phyloP scores from a whole-genome alignment of 2,329 filamentous ascomycete genomes.

The Dryadomyces sulphureus region DNA sequence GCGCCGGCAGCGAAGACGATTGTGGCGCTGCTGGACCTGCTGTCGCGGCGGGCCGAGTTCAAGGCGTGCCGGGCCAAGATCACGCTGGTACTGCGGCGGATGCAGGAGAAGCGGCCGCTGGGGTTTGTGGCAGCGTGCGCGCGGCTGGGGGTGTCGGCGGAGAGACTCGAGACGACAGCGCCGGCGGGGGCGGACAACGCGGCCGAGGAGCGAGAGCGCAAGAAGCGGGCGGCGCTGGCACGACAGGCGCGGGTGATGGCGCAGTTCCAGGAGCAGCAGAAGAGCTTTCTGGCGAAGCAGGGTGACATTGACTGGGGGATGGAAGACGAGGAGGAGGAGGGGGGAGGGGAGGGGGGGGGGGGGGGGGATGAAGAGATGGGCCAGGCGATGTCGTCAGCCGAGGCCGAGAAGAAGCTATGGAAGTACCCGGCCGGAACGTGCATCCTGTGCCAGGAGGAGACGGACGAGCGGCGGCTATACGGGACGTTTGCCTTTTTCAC shows the following conservation, averaged over 20 bases:
- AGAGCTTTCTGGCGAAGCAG: slow-evolving; percentile 83
- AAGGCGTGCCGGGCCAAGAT: slow-evolving; percentile 77
- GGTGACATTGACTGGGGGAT: slow-evolving; percentile 81
- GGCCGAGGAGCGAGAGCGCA: slow-evolving; percentile 56
- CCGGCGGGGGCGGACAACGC: slow-evolving; percentile 52
- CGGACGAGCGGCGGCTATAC: slow-evolving; percentile 74
- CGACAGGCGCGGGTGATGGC: slow-evolving; percentile 93
- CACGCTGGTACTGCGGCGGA: slow-evolving; percentile 62
- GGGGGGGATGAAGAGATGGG: neutral
- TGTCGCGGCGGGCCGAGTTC: slow-evolving; percentile 56
- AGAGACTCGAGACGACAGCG: slow-evolving; percentile 68
- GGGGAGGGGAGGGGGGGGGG: slow-evolving; percentile 19
- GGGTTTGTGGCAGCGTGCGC: slow-evolving; percentile 56
- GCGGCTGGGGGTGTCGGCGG: slow-evolving; percentile 50
- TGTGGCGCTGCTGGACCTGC: slow-evolving; percentile 45
- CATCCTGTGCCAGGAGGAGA: slow-evolving; percentile 93
- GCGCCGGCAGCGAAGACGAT: slow-evolving; percentile 45
- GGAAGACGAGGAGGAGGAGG: slow-evolving; percentile 63
- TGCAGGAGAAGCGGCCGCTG: slow-evolving; percentile 68
- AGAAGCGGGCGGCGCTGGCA: slow-evolving; percentile 81
- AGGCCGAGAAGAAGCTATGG: slow-evolving; percentile 56
- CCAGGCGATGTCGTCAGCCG: slow-evolving; percentile 22
- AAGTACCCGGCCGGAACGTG: slow-evolving; percentile 89
- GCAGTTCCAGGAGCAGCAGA: slow-evolving; percentile 94
- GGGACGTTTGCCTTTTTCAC: slow-evolving; percentile 86